phyloP scores from a whole-genome alignment of 148 eudicot species.

The Silene latifolia region DNA sequence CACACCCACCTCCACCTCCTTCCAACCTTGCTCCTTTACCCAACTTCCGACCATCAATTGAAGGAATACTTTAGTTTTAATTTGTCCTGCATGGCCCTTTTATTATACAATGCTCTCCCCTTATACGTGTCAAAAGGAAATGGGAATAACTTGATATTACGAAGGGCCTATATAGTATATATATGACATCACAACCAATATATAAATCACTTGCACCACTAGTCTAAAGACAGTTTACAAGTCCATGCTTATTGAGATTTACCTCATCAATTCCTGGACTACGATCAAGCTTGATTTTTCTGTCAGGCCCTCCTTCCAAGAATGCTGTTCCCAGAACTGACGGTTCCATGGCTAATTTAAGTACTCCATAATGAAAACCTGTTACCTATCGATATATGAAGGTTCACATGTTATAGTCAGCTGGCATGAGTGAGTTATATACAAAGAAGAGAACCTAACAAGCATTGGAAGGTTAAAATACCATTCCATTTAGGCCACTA shows the following conservation, averaged over 20 bases:
- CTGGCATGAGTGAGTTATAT: background rate
- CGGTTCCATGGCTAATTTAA: slow-evolving; percentile 96
- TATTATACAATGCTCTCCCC: too few species aligned
- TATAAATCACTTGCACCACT: background rate
- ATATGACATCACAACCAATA: background rate
- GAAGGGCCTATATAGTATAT: background rate
- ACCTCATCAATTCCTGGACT: slow-evolving; percentile 99
- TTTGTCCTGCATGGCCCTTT: too few species aligned
- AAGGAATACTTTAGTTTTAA: too few species aligned
- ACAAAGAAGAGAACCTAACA: background rate
- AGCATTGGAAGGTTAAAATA: slow-evolving; percentile 15
- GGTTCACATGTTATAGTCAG: slow-evolving; percentile 14
- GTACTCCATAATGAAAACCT: slow-evolving; percentile 95
- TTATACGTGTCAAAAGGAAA: too few species aligned
- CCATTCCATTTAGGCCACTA: slow-evolving; percentile 94
- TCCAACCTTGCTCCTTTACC: too few species aligned
- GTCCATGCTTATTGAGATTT: slow-evolving; percentile 10
- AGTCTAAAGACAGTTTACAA: background rate
- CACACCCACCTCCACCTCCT: too few species aligned
- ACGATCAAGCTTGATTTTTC: slow-evolving; percentile 81
- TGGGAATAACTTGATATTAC: too few species aligned
- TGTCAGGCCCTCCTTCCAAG: slow-evolving; percentile 96
- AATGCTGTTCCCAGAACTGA: slow-evolving; percentile 83
- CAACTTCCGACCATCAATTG: too few species aligned
- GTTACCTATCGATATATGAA: slow-evolving; percentile 38